These are phyloP conservation scores for Trametes cubensis DNA, from an alignment of 768 basidiomycete genomes.

Conservation along the genomic window DNA sequence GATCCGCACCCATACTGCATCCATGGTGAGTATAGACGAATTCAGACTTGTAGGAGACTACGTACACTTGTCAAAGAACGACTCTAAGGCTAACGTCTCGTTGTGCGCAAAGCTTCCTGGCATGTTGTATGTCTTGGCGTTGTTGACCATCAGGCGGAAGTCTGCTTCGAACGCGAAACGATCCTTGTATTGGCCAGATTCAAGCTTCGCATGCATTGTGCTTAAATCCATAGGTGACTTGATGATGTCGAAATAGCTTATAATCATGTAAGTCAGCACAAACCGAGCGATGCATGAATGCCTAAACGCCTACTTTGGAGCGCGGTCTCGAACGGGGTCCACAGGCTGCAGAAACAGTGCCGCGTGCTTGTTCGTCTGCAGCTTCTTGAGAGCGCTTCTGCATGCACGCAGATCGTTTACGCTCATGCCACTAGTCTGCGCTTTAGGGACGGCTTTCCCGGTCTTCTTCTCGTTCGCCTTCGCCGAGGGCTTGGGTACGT, in stretches of 20 bases:
- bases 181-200: slow-evolving; percentile 83
- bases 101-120: slow-evolving; percentile 71
- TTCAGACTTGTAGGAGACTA: slow-evolving; percentile 22
- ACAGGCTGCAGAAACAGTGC: slow-evolving; percentile 83
- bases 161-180: slow-evolving; percentile 84
- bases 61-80: slow-evolving; percentile 85
- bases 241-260: slow-evolving; percentile 88
- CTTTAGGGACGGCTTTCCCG: slow-evolving; percentile 61
- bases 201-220: slow-evolving; percentile 84
- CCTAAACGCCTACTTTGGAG: slow-evolving; percentile 64
- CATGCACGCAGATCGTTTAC: slow-evolving; percentile 75
- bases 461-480: slow-evolving; percentile 31
- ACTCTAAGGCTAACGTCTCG: slow-evolving; percentile 75
- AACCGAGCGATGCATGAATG: not conserved
- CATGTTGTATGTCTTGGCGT: slow-evolving; percentile 85
- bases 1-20: slow-evolving; percentile 82
- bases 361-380: slow-evolving; percentile 74
- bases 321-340: slow-evolving; percentile 92
- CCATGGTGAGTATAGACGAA: slow-evolving; percentile 2
- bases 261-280: not conserved
- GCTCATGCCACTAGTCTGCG: slow-evolving; percentile 77
- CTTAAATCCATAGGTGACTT: slow-evolving; percentile 94
- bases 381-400: slow-evolving; percentile 77
- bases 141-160: slow-evolving; percentile 84
- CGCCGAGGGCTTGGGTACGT: slow-evolving; percentile 25